phyloP scores from a whole-genome alignment of 768 basidiomycete species.

The Coprinellus micaceus region DNA sequence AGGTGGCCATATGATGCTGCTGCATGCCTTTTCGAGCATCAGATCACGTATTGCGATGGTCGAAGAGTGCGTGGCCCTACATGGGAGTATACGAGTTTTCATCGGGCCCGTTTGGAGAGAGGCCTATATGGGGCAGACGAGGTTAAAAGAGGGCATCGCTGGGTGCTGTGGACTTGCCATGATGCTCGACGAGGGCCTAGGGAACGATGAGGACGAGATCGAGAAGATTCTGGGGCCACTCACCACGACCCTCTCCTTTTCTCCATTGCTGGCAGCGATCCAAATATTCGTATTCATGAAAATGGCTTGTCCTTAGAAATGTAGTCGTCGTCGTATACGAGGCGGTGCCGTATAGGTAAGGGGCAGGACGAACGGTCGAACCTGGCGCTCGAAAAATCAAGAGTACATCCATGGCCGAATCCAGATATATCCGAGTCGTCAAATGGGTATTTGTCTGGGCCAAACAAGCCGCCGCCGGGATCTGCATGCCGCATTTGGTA shows the following conservation, averaged over 20 bases:
- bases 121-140: constrained; percentile 34
- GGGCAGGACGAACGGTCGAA: no score
- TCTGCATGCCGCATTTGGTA: constrained; percentile 15
- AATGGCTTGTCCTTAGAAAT: no score
- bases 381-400: no score
- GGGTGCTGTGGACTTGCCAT: constrained; percentile 41
- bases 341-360: no score
- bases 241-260: constrained; percentile 73
- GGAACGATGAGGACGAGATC: constrained; percentile 7
- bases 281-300: constrained; percentile 67
- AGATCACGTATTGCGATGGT: constrained; percentile 11
- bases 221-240: constrained; percentile 16
- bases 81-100: constrained; percentile 78
- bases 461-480: constrained; percentile 11
- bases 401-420: not conserved
- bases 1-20: constrained; percentile 90
- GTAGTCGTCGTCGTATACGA: no score
- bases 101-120: constrained; percentile 72
- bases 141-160: not conserved
- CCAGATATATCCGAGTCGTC: not conserved
- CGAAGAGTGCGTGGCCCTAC: constrained; percentile 33
- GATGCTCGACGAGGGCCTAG: constrained; percentile 58
- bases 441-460: not conserved
- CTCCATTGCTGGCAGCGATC: constrained; percentile 91
- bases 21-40: constrained; percentile 65